Evolutionary conservation across 371 early-diverging fungal genomes (phyloP).

Genomic region (Mortierella sp.): DNA sequence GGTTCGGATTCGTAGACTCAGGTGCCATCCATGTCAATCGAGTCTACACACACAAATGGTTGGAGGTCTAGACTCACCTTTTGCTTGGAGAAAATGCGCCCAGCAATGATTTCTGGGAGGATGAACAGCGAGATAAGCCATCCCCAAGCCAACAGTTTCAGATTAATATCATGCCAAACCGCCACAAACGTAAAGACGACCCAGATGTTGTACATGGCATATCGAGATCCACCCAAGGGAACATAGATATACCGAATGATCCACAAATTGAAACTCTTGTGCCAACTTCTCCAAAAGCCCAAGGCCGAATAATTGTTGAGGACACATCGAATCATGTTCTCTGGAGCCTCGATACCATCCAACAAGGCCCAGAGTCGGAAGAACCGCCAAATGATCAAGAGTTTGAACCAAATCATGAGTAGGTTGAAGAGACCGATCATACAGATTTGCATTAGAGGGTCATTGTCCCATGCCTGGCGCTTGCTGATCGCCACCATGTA

Average conservation of each 20-base stretch:
- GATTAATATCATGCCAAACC: conserved; percentile 89
- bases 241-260: conserved; percentile 87
- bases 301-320: conserved; percentile 86
- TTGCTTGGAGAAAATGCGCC: conserved; percentile 59
- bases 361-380: conserved; percentile 88
- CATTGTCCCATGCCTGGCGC: conserved; percentile 74
- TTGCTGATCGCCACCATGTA: conserved; percentile 87
- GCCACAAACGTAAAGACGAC: conserved; percentile 92
- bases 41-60: not conserved
- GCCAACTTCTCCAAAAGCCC: conserved; percentile 93
- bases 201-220: conserved; percentile 72
- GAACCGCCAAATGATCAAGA: conserved; percentile 94
- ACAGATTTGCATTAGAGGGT: conserved; percentile 74
- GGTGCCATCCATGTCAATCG: too few species aligned
- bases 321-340: conserved; percentile 94
- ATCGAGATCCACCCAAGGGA: conserved; percentile 83
- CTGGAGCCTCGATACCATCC: conserved; percentile 84
- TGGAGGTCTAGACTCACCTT: not conserved
- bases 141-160: conserved; percentile 86
- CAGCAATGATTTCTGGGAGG: conserved; percentile 79
- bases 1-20: not conserved
- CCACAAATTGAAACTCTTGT: conserved; percentile 87
- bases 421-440: conserved; percentile 83
- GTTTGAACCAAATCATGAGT: conserved; percentile 88
- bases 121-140: conserved; percentile 87